Conservation (phyloP, 2,329 filamentous ascomycete genomes). For the Talaromyces sp. region DNA sequence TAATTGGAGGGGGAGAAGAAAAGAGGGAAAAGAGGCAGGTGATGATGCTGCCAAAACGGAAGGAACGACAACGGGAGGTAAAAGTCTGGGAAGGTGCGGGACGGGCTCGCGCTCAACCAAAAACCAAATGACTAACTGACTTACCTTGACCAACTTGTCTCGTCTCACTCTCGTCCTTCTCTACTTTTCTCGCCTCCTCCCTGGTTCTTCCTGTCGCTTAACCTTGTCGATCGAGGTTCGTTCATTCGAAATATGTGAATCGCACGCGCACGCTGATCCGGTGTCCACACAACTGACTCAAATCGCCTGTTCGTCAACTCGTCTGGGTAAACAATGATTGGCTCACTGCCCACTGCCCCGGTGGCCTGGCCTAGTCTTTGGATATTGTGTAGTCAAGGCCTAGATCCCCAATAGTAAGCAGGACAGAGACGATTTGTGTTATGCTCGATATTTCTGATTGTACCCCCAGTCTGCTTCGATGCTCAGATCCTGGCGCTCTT, state of each 20-base stretch:
- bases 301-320: slow-evolving; percentile 6
- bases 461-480: background rate
- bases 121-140: background rate
- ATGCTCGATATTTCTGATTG: background rate
- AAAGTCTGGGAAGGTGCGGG: slow-evolving; percentile 11
- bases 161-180: background rate
- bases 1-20: background rate
- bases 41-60: slow-evolving; percentile 9
- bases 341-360: background rate
- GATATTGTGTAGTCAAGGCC: background rate
- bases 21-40: background rate
- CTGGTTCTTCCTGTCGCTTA: slow-evolving; percentile 3
- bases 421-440: background rate
- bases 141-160: background rate
- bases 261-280: background rate
- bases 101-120: background rate
- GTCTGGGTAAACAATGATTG: slow-evolving; percentile 8
- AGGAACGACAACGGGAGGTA: background rate
- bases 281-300: slow-evolving; percentile 12
- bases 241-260: background rate
- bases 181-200: background rate
- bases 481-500: background rate
- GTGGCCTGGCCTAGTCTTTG: background rate
- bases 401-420: slow-evolving; percentile 3
- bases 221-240: background rate